Base-by-base conservation (phyloP, 768 basidiomycete species). In the Lyophyllum semitale region DNA sequence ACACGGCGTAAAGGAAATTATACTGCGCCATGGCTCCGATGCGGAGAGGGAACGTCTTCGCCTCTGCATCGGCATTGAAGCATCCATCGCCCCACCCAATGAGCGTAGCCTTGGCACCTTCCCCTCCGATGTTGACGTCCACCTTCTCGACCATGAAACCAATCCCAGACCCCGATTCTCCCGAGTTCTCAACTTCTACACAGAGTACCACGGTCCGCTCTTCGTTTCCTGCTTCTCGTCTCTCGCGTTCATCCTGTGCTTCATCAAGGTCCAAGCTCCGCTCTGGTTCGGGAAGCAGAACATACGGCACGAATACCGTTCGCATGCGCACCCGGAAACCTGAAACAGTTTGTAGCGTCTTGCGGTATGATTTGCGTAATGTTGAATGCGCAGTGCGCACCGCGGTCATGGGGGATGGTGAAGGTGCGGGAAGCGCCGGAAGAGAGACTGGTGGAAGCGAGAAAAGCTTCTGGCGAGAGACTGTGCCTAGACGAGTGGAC, bases 301-400 rank as follows among this genome's bases (percentile, higher is more conserved):
- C 82, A 60, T 92, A 88, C 0, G 95, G 95, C 11, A 95, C 86
- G 59, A 95, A 93, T 5, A 94, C 89, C 0, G 93, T 95, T n/a
- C 93, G 83, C 95, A 96, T 96, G 30, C 93, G 85, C 23, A 97
- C 89, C 20, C 86, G 81, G 69, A 97, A 89, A 3, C 93, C 94
- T 25, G 91, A 89, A 3, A 88, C 85, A 0, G 91, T 88, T 42
- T 80, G 78, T 17, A 97, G 72, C 1, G 89, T 87, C 63, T 89
- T 88, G 25, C 94, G 82, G 68, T 85, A 95, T 1, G 93, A 92
- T 67, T 94, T 95, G 44, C 92, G 85, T 9, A 97, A 74, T 0
- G 91, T 91, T 0, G 89, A 82, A 29, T 77, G 83, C 1, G 82
- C 77, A 60, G 72, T 71, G 32, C 77, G 78, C 42, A 75, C 68